Percentiles rank a stretch among this genome's conserved stretches.
phyloP scores from a whole-genome alignment of 1,284 basidiomycete species.

The Cystobasidium sp. region DNA sequence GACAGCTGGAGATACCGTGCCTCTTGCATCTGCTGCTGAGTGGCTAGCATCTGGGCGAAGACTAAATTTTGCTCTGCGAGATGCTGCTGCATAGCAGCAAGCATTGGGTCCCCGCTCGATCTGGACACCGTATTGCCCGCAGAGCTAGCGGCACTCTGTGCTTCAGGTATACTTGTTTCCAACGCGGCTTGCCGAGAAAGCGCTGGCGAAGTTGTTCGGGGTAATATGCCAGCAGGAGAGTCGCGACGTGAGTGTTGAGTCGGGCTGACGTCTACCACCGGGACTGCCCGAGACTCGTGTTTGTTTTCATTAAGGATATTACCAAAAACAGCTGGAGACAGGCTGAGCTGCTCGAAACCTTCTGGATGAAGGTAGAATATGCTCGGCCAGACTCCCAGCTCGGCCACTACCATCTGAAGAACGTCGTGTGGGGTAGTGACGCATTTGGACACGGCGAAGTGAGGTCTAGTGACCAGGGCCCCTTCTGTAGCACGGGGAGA shows the following conservation, averaged over 20 bases:
- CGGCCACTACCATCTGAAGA: neutral
- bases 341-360: slow-evolving; percentile 31
- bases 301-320: too few species aligned
- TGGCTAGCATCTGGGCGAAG: slow-evolving; percentile 25
- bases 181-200: too few species aligned
- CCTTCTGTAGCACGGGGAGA: too few species aligned
- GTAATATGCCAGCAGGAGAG: too few species aligned
- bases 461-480: neutral
- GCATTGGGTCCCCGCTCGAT: neutral
- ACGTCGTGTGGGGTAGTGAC: slow-evolving; percentile 12
- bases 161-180: too few species aligned
- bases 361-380: slow-evolving; percentile 36
- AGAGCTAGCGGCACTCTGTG: too few species aligned
- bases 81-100: slow-evolving; percentile 6
- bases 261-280: neutral
- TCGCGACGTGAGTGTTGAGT: too few species aligned
- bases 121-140: too few species aligned
- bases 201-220: too few species aligned
- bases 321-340: neutral
- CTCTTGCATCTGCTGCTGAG: slow-evolving; percentile 26
- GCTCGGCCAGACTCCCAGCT: slow-evolving; percentile 1
- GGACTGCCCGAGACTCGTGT: neutral
- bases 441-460: neutral
- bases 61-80: slow-evolving; percentile 17
- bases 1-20: slow-evolving; percentile 10